Base-by-base conservation (phyloP, 2,329 filamentous ascomycete species). In the Apiospora phragmitis region DNA sequence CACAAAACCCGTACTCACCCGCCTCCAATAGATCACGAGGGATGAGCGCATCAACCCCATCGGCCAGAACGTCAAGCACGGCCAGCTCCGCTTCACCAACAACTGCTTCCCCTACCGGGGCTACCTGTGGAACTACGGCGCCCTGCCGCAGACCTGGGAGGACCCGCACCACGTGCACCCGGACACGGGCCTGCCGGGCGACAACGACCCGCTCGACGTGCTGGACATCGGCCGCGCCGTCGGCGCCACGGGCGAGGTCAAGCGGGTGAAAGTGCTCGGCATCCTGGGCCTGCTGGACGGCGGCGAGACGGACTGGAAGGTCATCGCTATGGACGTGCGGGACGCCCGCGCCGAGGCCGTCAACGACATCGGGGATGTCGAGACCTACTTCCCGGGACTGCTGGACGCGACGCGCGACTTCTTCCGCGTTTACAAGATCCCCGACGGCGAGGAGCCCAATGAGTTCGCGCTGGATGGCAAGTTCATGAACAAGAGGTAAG, bases 341-440 rank as follows among this genome's bases (percentile, higher is more conserved):
- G 95, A 98, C 87, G 94, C 95, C 77, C 89, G 98, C 74, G 95
- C 95, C 70, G 86, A 92, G 81, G 97, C 97, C 90, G 92, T 98
- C 82, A 94, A 97, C 86, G 94, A 97, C 83, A 91, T 97, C 75
- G 95, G 97, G 89, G 95, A 98, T 81, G 95, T 98, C 77, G 95
- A 98, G 90, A 91, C 94, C 80, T 94, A 97, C 87, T 91, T 98
- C 71, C 95, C 95, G 72, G 95, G 95, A 79, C 93, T 98, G 72
- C 89, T 98, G 82, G 92, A 95, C 76, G 95, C 95, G 81, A 97
- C 94, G 81, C 98, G 98, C 82, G 95, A 98, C 88, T 98, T 95
- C 95, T 98, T 98, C 93, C 94, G 95, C 83, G 97, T 98, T 90
- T 98, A 98, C 92, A 98, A 98, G 90, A 98, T 98, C 85, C 95